Percentiles rank a stretch among this genome's conserved stretches.
phyloP scores from a whole-genome alignment of 495 filamentous ascomycete species.

The Parachaetomium inaequale region DNA sequence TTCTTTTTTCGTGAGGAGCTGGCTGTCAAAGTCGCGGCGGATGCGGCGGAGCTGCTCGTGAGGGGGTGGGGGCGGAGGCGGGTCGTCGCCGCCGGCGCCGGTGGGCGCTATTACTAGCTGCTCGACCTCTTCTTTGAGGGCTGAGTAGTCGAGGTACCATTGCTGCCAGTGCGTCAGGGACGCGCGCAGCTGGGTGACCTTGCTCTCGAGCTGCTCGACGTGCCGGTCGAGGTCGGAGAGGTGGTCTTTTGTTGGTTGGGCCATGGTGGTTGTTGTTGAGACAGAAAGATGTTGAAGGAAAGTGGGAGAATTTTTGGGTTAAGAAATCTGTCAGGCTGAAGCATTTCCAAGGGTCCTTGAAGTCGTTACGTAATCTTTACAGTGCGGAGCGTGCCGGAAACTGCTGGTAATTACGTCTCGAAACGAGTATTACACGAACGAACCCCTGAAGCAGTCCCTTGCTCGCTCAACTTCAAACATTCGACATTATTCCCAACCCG shows the following conservation, averaged over 20 bases:
- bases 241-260: conserved; percentile 38
- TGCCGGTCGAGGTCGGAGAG: conserved; percentile 66
- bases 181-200: conserved; percentile 67
- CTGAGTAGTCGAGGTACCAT: conserved; percentile 88
- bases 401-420: background rate
- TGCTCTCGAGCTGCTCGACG: conserved; percentile 68
- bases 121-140: conserved; percentile 75
- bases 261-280: conserved; percentile 21
- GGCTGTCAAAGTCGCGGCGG: conserved; percentile 41
- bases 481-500: background rate
- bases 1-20: conserved; percentile 50
- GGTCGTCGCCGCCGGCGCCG: no score
- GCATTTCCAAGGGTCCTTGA: background rate
- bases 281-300: background rate
- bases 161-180: conserved; percentile 82
- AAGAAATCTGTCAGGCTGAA: background rate
- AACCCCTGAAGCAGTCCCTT: no score
- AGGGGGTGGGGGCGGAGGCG: no score
- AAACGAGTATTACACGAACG: no score
- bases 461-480: no score
- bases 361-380: conserved; percentile 1
- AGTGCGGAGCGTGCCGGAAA: background rate
- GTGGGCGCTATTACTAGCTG: conserved; percentile 28
- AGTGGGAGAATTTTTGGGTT: background rate
- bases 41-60: conserved; percentile 46